These are phyloP conservation scores for Phytophthora idaei DNA, from an alignment of 352 stramenopile species.

Conservation along the genomic window DNA sequence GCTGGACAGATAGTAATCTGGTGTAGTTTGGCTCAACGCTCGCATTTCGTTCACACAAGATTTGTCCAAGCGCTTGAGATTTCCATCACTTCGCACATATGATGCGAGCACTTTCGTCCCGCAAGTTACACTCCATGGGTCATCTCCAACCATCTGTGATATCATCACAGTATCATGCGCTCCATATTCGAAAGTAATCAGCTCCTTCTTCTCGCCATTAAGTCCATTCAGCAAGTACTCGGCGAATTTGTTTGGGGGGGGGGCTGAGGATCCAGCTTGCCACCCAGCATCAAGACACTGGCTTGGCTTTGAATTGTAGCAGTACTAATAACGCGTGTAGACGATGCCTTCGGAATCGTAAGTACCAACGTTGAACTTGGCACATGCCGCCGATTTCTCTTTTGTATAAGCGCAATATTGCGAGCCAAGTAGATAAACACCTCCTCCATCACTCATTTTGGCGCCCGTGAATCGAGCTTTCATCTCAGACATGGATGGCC, in stretches of 20 bases:
- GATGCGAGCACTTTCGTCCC: slow-evolving; percentile 1
- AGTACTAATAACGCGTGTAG: neutral
- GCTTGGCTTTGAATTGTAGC: neutral
- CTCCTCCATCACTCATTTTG: no score
- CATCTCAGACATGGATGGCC: no score
- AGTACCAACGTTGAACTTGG: neutral
- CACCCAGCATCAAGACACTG: neutral
- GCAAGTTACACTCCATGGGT: neutral
- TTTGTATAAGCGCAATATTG: no score
- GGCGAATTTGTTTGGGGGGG: neutral
- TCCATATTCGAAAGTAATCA: neutral
- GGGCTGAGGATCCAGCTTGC: neutral
- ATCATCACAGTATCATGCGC: neutral
- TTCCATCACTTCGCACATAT: neutral
- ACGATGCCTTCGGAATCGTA: neutral
- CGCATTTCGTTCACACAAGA: neutral
- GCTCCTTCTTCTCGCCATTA: neutral
- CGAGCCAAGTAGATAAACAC: no score
- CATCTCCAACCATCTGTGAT: neutral
- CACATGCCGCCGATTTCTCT: no score
- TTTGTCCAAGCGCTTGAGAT: neutral
- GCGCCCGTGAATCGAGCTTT: no score
- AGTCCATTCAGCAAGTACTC: neutral
- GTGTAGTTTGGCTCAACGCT: neutral
- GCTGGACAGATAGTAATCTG: neutral